A percentile compares a stretch with the other conserved stretches of the same genome.
phyloP scores from a whole-genome alignment of 1,284 basidiomycete genomes.

The Cryptococcus depauperatus region DNA sequence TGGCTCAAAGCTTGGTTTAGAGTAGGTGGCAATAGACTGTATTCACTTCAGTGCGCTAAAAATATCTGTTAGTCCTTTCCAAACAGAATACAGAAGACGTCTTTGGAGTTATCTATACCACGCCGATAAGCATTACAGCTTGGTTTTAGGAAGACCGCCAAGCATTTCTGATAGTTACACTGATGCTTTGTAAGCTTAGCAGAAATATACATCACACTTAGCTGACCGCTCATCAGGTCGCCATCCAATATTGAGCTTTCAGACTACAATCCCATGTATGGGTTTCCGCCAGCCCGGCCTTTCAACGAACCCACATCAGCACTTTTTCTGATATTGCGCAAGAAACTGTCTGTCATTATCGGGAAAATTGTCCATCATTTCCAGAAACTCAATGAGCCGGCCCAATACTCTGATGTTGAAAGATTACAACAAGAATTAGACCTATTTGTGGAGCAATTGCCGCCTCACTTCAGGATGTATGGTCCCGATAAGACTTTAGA shows the following conservation, averaged over 20 bases:
- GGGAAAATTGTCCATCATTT: conserved; percentile 92
- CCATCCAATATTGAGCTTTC: conserved; percentile 79
- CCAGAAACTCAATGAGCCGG: conserved; percentile 73
- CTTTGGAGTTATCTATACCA: conserved; percentile 93
- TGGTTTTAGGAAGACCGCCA: conserved; percentile 81
- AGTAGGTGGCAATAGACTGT: conserved; percentile 47
- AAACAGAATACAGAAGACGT: conserved; percentile 79
- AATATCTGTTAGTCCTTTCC: conserved; percentile 50
- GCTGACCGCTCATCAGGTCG: conserved; percentile 53
- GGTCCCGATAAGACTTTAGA: conserved; percentile 73
- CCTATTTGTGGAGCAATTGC: conserved; percentile 64
- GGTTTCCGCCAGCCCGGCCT: conserved; percentile 39
- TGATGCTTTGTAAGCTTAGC: conserved; percentile 29
- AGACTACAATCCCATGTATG: conserved; percentile 43
- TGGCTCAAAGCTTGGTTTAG: conserved; percentile 60
- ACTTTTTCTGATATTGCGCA: conserved; percentile 81
- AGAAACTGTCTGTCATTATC: conserved; percentile 73
- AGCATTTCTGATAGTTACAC: conserved; percentile 49
- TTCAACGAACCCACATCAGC: conserved; percentile 61
- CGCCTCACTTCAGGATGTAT: conserved; percentile 53
- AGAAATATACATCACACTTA: too few species aligned
- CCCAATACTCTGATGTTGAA: conserved; percentile 78
- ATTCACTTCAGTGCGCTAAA: not conserved
- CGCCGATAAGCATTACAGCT: conserved; percentile 67
- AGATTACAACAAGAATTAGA: conserved; percentile 77